Conservation (phyloP, 148 eudicot species). For the Cornus suecica region DNA sequence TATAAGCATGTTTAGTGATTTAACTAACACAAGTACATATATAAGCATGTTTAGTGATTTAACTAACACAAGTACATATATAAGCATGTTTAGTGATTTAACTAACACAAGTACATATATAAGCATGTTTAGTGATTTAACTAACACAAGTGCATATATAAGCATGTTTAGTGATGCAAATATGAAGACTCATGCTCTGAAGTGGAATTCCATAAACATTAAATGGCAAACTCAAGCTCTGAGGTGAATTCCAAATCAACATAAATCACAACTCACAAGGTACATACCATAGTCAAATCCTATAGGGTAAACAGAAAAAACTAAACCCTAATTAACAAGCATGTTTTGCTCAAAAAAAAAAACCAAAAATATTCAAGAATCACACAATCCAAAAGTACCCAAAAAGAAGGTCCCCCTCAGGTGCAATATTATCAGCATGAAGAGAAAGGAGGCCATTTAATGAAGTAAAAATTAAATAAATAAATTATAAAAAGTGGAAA, state of each 20-base stretch:
- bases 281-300: background rate
- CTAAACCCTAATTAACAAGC: background rate
- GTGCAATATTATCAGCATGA: background rate
- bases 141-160: too few species aligned
- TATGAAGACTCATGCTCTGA: conserved; percentile 3
- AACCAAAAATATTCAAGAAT: background rate
- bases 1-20: too few species aligned
- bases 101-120: too few species aligned
- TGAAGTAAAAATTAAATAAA: background rate
- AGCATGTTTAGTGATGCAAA: background rate
- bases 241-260: background rate
- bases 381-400: background rate
- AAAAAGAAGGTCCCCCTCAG: background rate
- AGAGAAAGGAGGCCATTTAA: background rate
- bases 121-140: too few species aligned
- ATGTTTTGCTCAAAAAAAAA: background rate
- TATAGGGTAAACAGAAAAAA: background rate
- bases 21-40: too few species aligned
- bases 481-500: background rate
- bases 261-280: background rate
- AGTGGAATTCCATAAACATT: too few species aligned
- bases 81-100: too few species aligned
- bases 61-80: too few species aligned
- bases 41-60: too few species aligned
- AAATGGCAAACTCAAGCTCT: too few species aligned